Evolutionary conservation across 257 asterid genomes (phyloP), one percentile per base, ranked within the genome.

Genomic region (Lavandula angustifolia): DNA sequence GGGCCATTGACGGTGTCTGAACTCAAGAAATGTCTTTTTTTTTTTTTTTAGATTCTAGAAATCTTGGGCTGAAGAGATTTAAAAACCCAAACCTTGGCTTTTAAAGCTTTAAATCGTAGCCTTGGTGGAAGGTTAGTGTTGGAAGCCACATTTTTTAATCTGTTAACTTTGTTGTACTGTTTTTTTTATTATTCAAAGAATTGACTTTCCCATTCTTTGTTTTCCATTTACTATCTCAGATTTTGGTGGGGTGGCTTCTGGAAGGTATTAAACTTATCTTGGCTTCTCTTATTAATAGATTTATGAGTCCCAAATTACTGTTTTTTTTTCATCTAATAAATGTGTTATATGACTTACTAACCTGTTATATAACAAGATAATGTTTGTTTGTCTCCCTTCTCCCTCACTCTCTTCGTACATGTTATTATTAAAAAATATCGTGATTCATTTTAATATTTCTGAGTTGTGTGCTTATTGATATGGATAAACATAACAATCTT

Each of bases 221-320:
- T 62, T 66, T 68, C 60, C 53, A 55, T 44, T 62, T 48, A 54
- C 72, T 62, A 34, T 67, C 64, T 76, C 96, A 94, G 99, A 65
- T 90, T 94, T 72, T 94, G 97, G 99, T 90, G 84, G 84, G 99
- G 99, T 76, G 99, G 97, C 84, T 80, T 94, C 78, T 94, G 95
- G 95, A 94, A 94, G 97, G 99, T 90, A 80, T 34, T 64, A 49
- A 62, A 68, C 69, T 49, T 27, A 57, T 76, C 40, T 60, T 14
- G 54, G 72, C 66, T 49, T 55, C 68, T 53, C 71, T 60, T 56
- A 14, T 46, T 62, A 27, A 22, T 61, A 37, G 40, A 54, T 54
- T 17, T 40, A 54, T 41, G 37, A 51, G 49, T 17, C 50, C 35
- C 41, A 42, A 22, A 17, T 43, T 43, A n/a, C 57, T 35, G n/a